phyloP scores from a whole-genome alignment of 768 basidiomycete genomes.

The Lenzites betulinus region DNA sequence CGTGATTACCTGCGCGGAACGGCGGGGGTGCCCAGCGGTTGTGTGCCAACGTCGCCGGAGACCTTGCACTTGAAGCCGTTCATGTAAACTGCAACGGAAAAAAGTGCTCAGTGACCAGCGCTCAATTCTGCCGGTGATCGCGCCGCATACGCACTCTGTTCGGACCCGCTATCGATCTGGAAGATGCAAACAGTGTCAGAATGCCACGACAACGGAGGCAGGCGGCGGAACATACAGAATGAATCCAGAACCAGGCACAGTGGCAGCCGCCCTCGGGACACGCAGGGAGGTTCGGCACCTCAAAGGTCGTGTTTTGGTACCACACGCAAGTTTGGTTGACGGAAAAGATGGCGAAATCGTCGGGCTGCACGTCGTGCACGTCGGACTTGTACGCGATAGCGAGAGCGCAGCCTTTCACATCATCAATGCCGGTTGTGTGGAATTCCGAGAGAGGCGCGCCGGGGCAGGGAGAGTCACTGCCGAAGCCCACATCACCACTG shows the following conservation, averaged over 20 bases:
- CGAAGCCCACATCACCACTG: constrained; percentile 29
- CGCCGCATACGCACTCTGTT: constrained; percentile 34
- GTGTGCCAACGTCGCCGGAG: constrained; percentile 31
- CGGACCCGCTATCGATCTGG: constrained; percentile 36
- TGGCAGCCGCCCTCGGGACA: constrained; percentile 46
- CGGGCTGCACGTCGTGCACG: constrained; percentile 37
- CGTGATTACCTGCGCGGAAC: constrained; percentile 33
- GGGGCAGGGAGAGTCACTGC: constrained; percentile 29
- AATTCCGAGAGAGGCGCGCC: constrained; percentile 22
- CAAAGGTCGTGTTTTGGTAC: constrained; percentile 40
- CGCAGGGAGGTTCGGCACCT: constrained; percentile 46
- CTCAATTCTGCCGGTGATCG: background rate
- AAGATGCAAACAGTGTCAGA: background rate
- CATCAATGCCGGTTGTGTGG: constrained; percentile 35
- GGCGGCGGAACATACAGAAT: constrained; percentile 27
- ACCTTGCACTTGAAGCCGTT: constrained; percentile 45
- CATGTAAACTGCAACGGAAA: constrained; percentile 36
- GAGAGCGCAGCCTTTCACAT: constrained; percentile 41
- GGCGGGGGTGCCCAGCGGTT: constrained; percentile 35
- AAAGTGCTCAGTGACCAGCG: background rate
- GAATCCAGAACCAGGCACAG: constrained; percentile 48
- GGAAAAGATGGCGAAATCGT: constrained; percentile 45
- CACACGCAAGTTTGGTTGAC: constrained; percentile 48
- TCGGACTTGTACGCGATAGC: constrained; percentile 48
- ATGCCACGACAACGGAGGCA: no score